Conservation (phyloP, 2,329 filamentous ascomycete genomes). For the Fusarium piperis region DNA sequence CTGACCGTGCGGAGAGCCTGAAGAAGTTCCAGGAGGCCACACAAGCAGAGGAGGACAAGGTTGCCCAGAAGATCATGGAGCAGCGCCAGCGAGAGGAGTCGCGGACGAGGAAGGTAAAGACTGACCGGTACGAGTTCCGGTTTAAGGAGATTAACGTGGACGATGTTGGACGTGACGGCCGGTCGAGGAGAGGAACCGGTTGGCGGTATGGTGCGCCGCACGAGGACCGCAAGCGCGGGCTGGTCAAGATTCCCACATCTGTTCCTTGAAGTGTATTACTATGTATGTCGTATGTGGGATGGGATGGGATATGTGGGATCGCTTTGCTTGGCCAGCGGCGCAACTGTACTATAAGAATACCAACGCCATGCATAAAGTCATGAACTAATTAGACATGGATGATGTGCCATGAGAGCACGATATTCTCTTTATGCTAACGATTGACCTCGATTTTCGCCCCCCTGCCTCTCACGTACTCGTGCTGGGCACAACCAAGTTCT, state of each 20-base stretch:
- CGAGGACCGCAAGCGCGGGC: slow-evolving; percentile 70
- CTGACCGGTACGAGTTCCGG: slow-evolving; percentile 69
- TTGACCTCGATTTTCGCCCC: background rate
- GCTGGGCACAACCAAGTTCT: slow-evolving; percentile 57
- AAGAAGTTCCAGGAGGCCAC: slow-evolving; percentile 54
- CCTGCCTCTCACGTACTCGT: slow-evolving; percentile 10
- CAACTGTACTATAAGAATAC: slow-evolving; percentile 43
- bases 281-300: slow-evolving; percentile 18
- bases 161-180: slow-evolving; percentile 63
- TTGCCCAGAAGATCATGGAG: slow-evolving; percentile 48
- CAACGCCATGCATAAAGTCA: slow-evolving; percentile 35
- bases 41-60: slow-evolving; percentile 54
- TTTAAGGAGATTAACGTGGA: slow-evolving; percentile 69
- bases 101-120: slow-evolving; percentile 56
- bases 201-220: slow-evolving; percentile 72
- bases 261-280: slow-evolving; percentile 57
- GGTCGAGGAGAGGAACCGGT: slow-evolving; percentile 62
- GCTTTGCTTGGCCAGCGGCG: slow-evolving; percentile 19
- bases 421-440: background rate
- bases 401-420: background rate
- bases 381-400: slow-evolving; percentile 33
- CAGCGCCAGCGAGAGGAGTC: slow-evolving; percentile 50
- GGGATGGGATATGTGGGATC: background rate
- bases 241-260: slow-evolving; percentile 73
- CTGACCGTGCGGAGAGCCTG: slow-evolving; percentile 49